phyloP scores from a whole-genome alignment of 1,284 basidiomycete species.

The Malassezia dermatis region DNA sequence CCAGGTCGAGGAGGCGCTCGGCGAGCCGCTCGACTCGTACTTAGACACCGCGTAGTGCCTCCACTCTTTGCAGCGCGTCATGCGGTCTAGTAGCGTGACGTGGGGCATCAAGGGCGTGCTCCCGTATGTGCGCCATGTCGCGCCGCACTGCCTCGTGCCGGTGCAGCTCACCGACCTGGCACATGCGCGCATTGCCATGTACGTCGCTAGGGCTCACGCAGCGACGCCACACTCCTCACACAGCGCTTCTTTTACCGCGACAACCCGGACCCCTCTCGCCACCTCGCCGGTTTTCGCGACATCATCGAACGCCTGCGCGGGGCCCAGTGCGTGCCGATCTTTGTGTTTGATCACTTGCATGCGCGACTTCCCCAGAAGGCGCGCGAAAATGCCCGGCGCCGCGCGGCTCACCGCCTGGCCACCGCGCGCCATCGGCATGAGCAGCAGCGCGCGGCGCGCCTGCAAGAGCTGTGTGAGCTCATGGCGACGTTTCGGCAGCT shows the following conservation, averaged over 20 bases:
- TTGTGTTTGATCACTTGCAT: constrained; percentile 14
- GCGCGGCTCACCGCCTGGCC: neutral
- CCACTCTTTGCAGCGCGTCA: neutral
- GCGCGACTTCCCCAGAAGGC: constrained; percentile 10
- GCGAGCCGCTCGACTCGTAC: constrained; percentile 50
- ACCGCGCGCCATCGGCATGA: neutral
- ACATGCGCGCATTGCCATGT: constrained; percentile 13
- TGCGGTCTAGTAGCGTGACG: constrained; percentile 1
- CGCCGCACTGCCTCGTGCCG: neutral
- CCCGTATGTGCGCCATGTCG: constrained; percentile 1
- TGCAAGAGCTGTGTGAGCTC: neutral
- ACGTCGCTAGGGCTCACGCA: neutral
- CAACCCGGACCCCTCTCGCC: neutral
- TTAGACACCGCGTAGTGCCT: constrained; percentile 15
- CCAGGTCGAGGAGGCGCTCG: constrained; percentile 49
- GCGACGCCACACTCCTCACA: constrained; percentile 14
- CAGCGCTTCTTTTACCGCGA: constrained; percentile 12
- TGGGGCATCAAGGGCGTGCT: constrained; percentile 9
- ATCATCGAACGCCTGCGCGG: neutral
- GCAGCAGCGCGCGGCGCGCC: neutral
- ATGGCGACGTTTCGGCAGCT: neutral
- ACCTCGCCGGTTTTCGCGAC: constrained; percentile 1
- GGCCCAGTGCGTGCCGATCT: constrained; percentile 1
- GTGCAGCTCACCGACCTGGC: neutral
- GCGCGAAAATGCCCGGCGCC: constrained; percentile 2